phyloP scores from a whole-genome alignment of 495 filamentous ascomycete species.

The Rhizodiscina lignyota region DNA sequence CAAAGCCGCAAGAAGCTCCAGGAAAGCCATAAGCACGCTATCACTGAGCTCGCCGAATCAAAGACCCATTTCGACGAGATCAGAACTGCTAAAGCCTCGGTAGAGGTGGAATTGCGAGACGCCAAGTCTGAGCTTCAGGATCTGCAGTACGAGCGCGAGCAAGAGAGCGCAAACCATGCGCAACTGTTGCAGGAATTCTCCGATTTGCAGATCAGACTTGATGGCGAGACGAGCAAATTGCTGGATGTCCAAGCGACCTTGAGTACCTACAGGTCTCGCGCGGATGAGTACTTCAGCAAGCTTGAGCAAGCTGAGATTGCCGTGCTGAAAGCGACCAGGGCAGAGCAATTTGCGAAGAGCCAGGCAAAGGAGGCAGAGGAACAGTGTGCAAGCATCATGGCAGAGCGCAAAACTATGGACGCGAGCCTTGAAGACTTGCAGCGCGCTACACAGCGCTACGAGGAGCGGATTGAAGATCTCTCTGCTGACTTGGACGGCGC shows the following conservation, averaged over 20 bases:
- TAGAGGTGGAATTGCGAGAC: slow-evolving; percentile 87
- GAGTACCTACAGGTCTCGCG: slow-evolving; percentile 76
- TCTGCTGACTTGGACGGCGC: slow-evolving; percentile 76
- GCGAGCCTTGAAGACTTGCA: slow-evolving; percentile 77
- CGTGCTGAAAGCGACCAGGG: slow-evolving; percentile 77
- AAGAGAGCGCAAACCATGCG: slow-evolving; percentile 65
- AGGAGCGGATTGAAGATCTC: slow-evolving; percentile 84
- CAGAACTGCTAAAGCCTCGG: slow-evolving; percentile 54
- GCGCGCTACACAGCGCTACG: slow-evolving; percentile 70
- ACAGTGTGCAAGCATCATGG: slow-evolving; percentile 73
- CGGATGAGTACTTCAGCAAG: slow-evolving; percentile 95
- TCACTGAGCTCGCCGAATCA: slow-evolving; percentile 68
- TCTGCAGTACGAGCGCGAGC: slow-evolving; percentile 55
- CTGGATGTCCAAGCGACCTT: slow-evolving; percentile 72
- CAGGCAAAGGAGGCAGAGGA: slow-evolving; percentile 85
- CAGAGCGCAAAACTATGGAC: slow-evolving; percentile 85
- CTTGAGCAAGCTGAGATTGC: slow-evolving; percentile 94
- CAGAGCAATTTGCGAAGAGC: slow-evolving; percentile 84
- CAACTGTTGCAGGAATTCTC: slow-evolving; percentile 87
- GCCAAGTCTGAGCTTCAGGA: slow-evolving; percentile 71
- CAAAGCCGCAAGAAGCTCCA: slow-evolving; percentile 68
- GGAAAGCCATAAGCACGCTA: slow-evolving; percentile 67
- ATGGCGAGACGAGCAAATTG: slow-evolving; percentile 72
- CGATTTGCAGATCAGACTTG: slow-evolving; percentile 84
- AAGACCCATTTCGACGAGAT: slow-evolving; percentile 76